Base-by-base conservation (phyloP, 176 grass and related monocot genomes). In the Hyparrhenia diplandra region DNA sequence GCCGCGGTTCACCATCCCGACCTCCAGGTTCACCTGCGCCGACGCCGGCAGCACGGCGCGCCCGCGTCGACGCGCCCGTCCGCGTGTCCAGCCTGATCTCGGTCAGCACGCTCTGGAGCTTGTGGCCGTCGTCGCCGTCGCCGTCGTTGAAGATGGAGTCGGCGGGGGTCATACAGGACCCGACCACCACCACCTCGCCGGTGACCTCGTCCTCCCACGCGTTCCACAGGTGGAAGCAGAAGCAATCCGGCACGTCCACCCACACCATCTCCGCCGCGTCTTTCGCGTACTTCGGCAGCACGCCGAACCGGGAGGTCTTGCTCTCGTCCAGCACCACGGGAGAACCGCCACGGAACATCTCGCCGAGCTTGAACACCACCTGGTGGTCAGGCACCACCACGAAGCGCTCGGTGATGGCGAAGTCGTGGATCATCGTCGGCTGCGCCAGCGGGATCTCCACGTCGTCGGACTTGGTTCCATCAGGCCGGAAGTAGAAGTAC, bases 191-290 rank as follows among this genome's bases (percentile, higher is more conserved):
- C 28, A 94, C 86, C 85, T 97, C 95, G 5, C 29, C 85, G 0
- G 88, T 62, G 2, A 46, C 84, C 1, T 57, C 40, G 13, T 97
- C 95, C 74, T 97, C 95, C 95, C 95, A 97, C 41, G 95, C 85
- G 77, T 97, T 97, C 95, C 95, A 97, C 28, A 97, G 84, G 84
- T 97, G 95, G 88, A 97, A 97, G 88, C 95, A 97, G 90, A 97
- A 97, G 83, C 95, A 97, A 42, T 92, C 95, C 6, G 92, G 92
- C 24, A 94, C 95, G 67, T 97, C 95, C 11, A 97, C 90, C 95
- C 95, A 97, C 67, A 18, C 52, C 65, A 97, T 90, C 81, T 91
- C 90, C 16, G 83, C 83, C 67, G 92, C 84, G 51, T 85, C 45
- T n/a, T n/a, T n/a, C 32, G 95, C 90, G 83, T 91, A 84, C 73